Percentiles rank a stretch among this genome's conserved stretches.
These are phyloP conservation scores for Phytomonas sp. DNA, from an alignment of 208 protist species.

Conservation along the genomic window DNA sequence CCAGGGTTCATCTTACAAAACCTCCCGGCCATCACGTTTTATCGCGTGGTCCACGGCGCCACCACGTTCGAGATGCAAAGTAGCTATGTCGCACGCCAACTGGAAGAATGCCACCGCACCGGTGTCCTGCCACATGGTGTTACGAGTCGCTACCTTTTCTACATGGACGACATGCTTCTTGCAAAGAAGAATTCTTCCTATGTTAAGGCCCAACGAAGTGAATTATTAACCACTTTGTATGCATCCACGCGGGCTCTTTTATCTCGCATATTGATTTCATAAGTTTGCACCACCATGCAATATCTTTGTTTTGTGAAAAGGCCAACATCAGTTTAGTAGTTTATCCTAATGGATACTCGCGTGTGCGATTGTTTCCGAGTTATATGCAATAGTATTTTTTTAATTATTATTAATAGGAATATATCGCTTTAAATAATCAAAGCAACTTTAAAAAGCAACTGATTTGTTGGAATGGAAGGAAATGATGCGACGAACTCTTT, in stretches of 20 bases:
- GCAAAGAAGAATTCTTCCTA: constrained; percentile 43
- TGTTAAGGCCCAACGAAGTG: constrained; percentile 30
- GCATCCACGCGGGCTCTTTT: constrained; percentile 41
- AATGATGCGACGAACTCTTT: too few species aligned
- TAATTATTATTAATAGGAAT: too few species aligned
- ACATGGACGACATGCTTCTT: constrained; percentile 71
- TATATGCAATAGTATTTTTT: not conserved
- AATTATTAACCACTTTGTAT: constrained; percentile 63
- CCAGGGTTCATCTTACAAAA: constrained; percentile 76
- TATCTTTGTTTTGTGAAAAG: too few species aligned
- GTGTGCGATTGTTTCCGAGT: not conserved
- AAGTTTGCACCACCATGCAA: not conserved
- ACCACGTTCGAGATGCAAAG: constrained; percentile 79
- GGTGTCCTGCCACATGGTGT: constrained; percentile 42
- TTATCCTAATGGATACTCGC: too few species aligned
- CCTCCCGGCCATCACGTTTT: constrained; percentile 59
- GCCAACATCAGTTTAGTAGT: too few species aligned
- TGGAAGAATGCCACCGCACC: constrained; percentile 62
- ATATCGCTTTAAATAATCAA: too few species aligned
- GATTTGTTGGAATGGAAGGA: too few species aligned
- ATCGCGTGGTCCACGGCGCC: constrained; percentile 70
- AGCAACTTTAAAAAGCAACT: too few species aligned
- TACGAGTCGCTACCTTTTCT: constrained; percentile 70
- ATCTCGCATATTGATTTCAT: constrained; percentile 20
- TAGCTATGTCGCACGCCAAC: constrained; percentile 66